Evolutionary conservation across 2,329 filamentous ascomycete genomes (phyloP).

Genomic region (Fusarium lateritium): DNA sequence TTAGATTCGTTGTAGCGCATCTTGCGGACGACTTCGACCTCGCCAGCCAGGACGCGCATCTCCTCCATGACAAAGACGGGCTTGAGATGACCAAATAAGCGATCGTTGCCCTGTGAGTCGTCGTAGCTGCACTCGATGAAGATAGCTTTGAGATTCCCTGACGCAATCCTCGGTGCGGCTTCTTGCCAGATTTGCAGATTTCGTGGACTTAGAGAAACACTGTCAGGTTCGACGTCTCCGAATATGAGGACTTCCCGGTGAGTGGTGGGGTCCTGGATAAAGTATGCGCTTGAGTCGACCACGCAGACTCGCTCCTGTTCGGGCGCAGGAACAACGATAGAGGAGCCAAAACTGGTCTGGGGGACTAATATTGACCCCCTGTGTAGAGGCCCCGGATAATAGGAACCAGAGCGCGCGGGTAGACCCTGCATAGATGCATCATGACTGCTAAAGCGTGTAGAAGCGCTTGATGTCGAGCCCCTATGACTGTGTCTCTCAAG

Average conservation of each 20-base stretch:
- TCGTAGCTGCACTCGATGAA: constrained; percentile 98
- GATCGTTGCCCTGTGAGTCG: constrained; percentile 81
- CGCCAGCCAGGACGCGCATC: constrained; percentile 77
- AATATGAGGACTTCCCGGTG: constrained; percentile 90
- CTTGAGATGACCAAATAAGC: constrained; percentile 90
- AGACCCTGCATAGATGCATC: constrained; percentile 58
- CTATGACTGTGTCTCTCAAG: constrained; percentile 80
- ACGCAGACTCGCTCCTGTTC: constrained; percentile 72
- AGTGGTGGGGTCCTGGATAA: constrained; percentile 82
- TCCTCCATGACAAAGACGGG: constrained; percentile 88
- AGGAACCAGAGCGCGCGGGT: constrained; percentile 48
- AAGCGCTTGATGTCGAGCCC: constrained; percentile 67
- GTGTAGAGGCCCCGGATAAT: constrained; percentile 40
- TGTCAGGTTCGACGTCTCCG: constrained; percentile 95
- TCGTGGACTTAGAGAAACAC: constrained; percentile 83
- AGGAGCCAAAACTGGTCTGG: constrained; percentile 49
- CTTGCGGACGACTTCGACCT: constrained; percentile 72
- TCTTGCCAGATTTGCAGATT: constrained; percentile 89
- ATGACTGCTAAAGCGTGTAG: constrained; percentile 64
- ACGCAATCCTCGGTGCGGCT: constrained; percentile 86
- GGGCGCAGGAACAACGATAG: constrained; percentile 38
- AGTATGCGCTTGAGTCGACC: constrained; percentile 92
- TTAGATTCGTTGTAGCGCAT: constrained; percentile 59
- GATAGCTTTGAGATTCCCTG: constrained; percentile 80
- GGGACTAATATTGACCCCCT: constrained; percentile 52